Conservation (phyloP, 495 filamentous ascomycete species). For the Symbiotaphrina buchneri region DNA sequence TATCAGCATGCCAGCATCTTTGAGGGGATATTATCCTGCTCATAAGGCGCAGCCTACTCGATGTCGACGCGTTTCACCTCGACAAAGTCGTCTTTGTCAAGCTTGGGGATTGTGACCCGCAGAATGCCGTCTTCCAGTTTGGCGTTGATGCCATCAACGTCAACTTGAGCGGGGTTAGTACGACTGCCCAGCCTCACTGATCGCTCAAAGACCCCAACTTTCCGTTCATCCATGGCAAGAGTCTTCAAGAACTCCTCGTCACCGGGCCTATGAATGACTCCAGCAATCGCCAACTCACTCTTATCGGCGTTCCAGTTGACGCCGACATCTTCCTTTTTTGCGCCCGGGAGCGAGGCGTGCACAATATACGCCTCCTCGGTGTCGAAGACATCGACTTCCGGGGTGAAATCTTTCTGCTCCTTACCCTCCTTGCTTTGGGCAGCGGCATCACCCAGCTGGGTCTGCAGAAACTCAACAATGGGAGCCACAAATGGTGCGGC, state of each 20-base stretch:
- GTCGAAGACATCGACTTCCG: slow-evolving; percentile 51
- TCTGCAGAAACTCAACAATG: slow-evolving; percentile 1
- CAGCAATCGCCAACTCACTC: slow-evolving; percentile 36
- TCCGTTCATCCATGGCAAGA: slow-evolving; percentile 35
- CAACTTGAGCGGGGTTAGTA: slow-evolving; percentile 33
- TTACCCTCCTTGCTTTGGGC: slow-evolving; percentile 1
- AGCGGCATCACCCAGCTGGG: neutral
- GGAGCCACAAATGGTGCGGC: neutral
- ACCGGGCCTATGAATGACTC: slow-evolving; percentile 46
- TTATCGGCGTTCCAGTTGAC: slow-evolving; percentile 54
- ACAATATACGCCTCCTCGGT: slow-evolving; percentile 36
- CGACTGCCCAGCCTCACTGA: slow-evolving; percentile 34
- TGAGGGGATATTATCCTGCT: no score
- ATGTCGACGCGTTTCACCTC: slow-evolving; percentile 17
- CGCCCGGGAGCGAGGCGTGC: slow-evolving; percentile 54
- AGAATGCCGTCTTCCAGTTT: slow-evolving; percentile 51
- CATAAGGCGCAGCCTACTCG: slow-evolving; percentile 8
- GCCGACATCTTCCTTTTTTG: slow-evolving; percentile 52
- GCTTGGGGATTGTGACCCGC: slow-evolving; percentile 43
- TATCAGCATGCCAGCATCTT: no score
- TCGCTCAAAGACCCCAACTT: slow-evolving; percentile 51
- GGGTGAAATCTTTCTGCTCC: slow-evolving; percentile 29
- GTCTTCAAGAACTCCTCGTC: slow-evolving; percentile 48
- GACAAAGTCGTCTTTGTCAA: slow-evolving; percentile 15
- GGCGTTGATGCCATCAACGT: slow-evolving; percentile 41